Conservation (phyloP, 306 rosid genomes). For the Ceratonia siliqua region DNA sequence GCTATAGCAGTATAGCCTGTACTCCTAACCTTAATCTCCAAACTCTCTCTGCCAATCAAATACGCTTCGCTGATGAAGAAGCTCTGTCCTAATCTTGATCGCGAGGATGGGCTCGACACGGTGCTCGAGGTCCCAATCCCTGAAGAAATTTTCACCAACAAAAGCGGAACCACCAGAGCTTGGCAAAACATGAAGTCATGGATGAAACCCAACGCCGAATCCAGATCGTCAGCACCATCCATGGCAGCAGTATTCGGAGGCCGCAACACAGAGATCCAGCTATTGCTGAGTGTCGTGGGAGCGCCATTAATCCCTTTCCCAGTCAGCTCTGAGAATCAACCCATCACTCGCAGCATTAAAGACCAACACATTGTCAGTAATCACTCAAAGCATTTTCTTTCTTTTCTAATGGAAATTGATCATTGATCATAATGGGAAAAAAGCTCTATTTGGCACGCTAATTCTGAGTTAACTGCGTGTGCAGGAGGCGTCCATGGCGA, state of each 20-base stretch:
- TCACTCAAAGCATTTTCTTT: no score
- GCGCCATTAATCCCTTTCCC: conserved; percentile 86
- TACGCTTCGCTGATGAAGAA: conserved; percentile 61
- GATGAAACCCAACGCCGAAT: conserved; percentile 60
- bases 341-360: conserved; percentile 52
- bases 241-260: conserved; percentile 50
- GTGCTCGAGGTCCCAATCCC: conserved; percentile 99
- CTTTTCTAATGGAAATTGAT: background rate
- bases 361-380: conserved; percentile 66
- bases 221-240: conserved; percentile 40
- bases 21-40: background rate
- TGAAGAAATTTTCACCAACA: conserved; percentile 65
- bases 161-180: conserved; percentile 42
- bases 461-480: background rate
- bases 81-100: conserved; percentile 83
- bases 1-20: background rate
- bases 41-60: background rate
- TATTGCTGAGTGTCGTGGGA: conserved; percentile 78
- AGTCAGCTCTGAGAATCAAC: conserved; percentile 46
- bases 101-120: conserved; percentile 87
- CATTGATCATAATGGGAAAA: background rate
- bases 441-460: background rate
- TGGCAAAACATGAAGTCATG: conserved; percentile 87
- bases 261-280: conserved; percentile 65
- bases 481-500: conserved; percentile 87